Evolutionary conservation across 129 eudicot species (phyloP).

Genomic region (Centrapalus pauciflorus): DNA sequence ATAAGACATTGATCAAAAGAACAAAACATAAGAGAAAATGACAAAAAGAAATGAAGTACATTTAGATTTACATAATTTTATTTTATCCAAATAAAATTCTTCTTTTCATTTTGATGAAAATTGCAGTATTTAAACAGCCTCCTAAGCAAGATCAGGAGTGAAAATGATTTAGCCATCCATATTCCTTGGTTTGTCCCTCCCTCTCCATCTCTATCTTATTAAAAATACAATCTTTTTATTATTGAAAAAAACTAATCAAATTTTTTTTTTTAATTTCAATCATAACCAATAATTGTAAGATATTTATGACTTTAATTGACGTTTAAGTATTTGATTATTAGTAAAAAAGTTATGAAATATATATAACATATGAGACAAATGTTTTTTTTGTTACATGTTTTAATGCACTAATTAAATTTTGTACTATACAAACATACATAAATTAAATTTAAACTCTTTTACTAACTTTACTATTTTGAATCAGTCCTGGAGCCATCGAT

Average conservation of each 20-base stretch:
- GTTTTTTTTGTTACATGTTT: too few relatives aligned
- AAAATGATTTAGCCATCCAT: conserved; percentile 57
- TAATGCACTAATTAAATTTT: neutral
- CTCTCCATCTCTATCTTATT: neutral
- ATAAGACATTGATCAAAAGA: too few relatives aligned
- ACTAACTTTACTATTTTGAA: conserved; percentile 16
- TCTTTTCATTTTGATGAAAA: conserved; percentile 11
- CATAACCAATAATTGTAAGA: too few relatives aligned
- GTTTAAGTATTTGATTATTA: too few relatives aligned
- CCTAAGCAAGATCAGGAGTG: conserved; percentile 57
- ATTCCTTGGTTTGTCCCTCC: conserved; percentile 36
- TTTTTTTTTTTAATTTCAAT: too few relatives aligned
- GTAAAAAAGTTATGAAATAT: too few relatives aligned
- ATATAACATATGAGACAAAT: too few relatives aligned
- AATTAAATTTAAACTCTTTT: neutral
- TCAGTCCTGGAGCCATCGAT: conserved; percentile 33
- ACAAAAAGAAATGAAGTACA: neutral
- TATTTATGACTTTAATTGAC: too few relatives aligned
- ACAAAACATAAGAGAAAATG: neutral
- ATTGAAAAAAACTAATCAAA: too few relatives aligned
- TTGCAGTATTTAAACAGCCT: conserved; percentile 66
- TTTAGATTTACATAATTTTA: neutral
- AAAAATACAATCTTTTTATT: neutral
- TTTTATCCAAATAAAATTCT: neutral
- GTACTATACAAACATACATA: neutral